These are phyloP conservation scores for Xylariaceae sp. DNA, from an alignment of 2,329 filamentous ascomycete species.

Conservation along the genomic window DNA sequence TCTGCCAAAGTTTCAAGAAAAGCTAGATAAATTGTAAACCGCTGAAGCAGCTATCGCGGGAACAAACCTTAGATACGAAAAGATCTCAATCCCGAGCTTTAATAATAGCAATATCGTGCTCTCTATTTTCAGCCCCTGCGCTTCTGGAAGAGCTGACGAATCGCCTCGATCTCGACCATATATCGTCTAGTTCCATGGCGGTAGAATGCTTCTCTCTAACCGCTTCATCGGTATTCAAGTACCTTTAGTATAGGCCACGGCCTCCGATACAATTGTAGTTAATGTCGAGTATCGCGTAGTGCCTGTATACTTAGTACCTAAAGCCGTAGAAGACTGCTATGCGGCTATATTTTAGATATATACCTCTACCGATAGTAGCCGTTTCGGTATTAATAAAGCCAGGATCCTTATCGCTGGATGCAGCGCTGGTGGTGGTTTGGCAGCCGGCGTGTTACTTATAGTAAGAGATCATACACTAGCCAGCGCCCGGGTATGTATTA, in stretches of 20 bases:
- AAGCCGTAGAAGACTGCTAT: conserved; percentile 2
- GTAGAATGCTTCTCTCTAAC: conserved; percentile 2
- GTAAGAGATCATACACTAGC: background rate
- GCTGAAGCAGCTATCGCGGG: too few relatives aligned
- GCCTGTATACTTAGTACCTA: background rate
- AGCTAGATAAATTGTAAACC: too few relatives aligned
- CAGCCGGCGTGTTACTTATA: background rate
- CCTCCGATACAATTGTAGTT: background rate
- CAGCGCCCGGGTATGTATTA: conserved; percentile 2
- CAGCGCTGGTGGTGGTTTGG: conserved; percentile 3
- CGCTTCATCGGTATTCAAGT: background rate
- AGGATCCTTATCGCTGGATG: conserved; percentile 1
- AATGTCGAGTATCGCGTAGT: conserved; percentile 3
- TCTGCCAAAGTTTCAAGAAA: too few relatives aligned
- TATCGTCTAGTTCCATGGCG: too few relatives aligned
- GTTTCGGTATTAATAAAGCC: background rate
- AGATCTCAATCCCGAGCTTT: too few relatives aligned
- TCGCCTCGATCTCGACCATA: too few relatives aligned
- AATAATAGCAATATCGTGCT: too few relatives aligned
- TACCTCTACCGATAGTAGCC: background rate
- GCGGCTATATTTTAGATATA: conserved; percentile 1
- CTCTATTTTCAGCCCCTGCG: too few relatives aligned
- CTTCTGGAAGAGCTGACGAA: too few relatives aligned
- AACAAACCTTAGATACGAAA: too few relatives aligned
- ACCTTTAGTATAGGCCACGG: background rate